Evolutionary conservation across 345 rosid species (phyloP).

Genomic region (Kandelia obovata): DNA sequence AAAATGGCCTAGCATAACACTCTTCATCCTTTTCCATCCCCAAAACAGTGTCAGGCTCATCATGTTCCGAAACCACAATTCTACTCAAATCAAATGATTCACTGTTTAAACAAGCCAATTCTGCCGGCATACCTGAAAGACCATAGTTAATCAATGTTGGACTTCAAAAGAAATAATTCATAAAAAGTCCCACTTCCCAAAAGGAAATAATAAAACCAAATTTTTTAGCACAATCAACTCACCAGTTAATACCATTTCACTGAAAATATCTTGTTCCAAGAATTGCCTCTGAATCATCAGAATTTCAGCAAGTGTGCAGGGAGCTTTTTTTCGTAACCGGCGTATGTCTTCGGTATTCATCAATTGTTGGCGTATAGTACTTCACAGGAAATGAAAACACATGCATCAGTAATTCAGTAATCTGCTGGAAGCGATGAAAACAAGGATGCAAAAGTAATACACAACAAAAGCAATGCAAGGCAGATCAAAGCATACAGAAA

Average conservation of each 20-base stretch:
- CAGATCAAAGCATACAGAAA: no score
- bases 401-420: conserved; percentile 25
- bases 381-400: conserved; percentile 32
- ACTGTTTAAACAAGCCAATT: conserved; percentile 50
- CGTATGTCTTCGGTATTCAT: conserved; percentile 85
- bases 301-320: conserved; percentile 87
- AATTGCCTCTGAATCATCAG: conserved; percentile 75
- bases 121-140: conserved; percentile 68
- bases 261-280: conserved; percentile 68
- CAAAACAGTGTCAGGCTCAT: conserved; percentile 35
- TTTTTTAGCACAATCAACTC: conserved; percentile 34
- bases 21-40: conserved; percentile 40
- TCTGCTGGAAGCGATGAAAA: conserved; percentile 3
- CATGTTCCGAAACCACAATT: conserved; percentile 45
- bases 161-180: not conserved
- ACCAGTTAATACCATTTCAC: conserved; percentile 69
- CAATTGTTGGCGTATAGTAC: conserved; percentile 85
- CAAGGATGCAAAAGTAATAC: not conserved
- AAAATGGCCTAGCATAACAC: conserved; percentile 32
- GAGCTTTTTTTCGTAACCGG: conserved; percentile 96
- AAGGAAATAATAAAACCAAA: not conserved
- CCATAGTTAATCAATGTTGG: not conserved
- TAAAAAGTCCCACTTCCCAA: not conserved
- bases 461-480: no score
- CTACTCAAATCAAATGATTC: conserved; percentile 62